Percentiles rank a stretch among this genome's conserved stretches.
These are phyloP conservation scores for Albifimbria verrucaria DNA, from an alignment of 2,329 filamentous ascomycete species.

Conservation along the genomic window DNA sequence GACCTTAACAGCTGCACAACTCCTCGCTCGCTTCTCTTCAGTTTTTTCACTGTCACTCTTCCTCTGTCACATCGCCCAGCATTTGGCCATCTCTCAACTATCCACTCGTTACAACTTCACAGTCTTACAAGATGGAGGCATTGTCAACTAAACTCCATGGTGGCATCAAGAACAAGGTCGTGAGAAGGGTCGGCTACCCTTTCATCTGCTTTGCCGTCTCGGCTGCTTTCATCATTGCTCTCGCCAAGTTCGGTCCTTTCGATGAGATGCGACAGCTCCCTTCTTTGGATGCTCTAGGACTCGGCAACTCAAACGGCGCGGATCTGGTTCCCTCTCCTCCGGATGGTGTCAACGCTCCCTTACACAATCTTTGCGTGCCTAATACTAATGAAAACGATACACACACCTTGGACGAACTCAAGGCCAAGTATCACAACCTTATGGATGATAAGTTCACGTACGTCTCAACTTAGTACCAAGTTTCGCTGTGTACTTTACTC, in stretches of 20 bases:
- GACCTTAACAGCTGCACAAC: too few species aligned
- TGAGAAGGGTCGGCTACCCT: not conserved
- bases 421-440: constrained; percentile 37
- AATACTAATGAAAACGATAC: not conserved
- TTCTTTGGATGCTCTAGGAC: not conserved
- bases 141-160: not conserved
- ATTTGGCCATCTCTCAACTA: too few species aligned
- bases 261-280: not conserved
- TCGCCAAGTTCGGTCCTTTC: not conserved
- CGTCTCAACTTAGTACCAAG: constrained; percentile 3
- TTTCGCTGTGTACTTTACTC: not conserved
- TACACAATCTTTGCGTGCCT: not conserved
- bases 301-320: not conserved
- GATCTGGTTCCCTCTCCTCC: not conserved
- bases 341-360: not conserved
- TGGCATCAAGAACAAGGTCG: not conserved
- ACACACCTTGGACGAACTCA: not conserved
- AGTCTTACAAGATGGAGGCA: not conserved
- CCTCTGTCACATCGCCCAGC: too few species aligned
- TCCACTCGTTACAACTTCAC: not conserved
- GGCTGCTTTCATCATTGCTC: not conserved
- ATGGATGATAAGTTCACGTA: constrained; percentile 24
- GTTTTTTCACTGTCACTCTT: too few species aligned
- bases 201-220: not conserved
- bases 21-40: too few species aligned